phyloP scores from a whole-genome alignment of 1,284 basidiomycete species.

The Microbotryum violaceum region DNA sequence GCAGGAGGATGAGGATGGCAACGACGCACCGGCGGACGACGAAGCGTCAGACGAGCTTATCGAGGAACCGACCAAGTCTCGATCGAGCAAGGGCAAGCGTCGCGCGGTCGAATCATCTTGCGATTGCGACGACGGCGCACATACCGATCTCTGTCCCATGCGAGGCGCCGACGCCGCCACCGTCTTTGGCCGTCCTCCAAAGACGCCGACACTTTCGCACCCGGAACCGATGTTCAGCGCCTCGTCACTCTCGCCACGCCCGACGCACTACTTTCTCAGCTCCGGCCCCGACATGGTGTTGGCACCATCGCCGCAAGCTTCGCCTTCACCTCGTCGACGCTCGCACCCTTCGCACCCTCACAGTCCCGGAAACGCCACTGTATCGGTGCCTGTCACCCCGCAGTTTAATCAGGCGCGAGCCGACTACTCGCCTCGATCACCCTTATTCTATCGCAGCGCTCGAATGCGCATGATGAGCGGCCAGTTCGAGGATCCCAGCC shows the following conservation, averaged over 20 bases:
- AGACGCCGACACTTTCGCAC: conserved; percentile 13
- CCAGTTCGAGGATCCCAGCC: conserved; percentile 8
- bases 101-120: background rate
- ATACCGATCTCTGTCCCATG: conserved; percentile 18
- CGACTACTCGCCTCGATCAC: conserved; percentile 30
- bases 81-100: no score
- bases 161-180: no score
- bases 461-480: conserved; percentile 23
- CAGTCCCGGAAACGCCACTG: background rate
- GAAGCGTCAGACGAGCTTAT: no score
- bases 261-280: conserved; percentile 15
- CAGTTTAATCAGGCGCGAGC: conserved; percentile 13
- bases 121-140: conserved; percentile 26
- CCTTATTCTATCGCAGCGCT: conserved; percentile 17
- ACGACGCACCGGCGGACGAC: no score
- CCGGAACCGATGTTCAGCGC: conserved; percentile 23
- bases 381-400: conserved; percentile 22
- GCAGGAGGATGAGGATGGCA: no score
- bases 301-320: conserved; percentile 21
- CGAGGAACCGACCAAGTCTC: no score
- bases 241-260: conserved; percentile 15
- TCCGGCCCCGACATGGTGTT: conserved; percentile 19
- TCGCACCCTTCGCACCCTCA: background rate
- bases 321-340: conserved; percentile 17
- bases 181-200: no score